phyloP scores from a whole-genome alignment of 495 filamentous ascomycete genomes.

The Trichoderma parareesei region DNA sequence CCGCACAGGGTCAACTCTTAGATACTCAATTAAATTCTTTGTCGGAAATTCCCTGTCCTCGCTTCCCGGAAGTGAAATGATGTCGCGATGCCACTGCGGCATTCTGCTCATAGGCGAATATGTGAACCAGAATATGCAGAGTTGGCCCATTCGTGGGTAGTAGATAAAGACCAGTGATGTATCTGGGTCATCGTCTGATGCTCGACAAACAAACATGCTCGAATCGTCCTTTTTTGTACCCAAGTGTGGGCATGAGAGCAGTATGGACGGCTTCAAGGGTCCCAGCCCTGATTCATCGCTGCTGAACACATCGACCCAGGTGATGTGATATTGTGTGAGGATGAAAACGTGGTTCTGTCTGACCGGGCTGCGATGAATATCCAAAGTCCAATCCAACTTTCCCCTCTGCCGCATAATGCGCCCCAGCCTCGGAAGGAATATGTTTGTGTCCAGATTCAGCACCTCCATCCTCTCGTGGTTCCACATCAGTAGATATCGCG shows the following conservation, averaged over 20 bases:
- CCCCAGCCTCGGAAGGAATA: not conserved
- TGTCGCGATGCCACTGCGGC: constrained; percentile 14
- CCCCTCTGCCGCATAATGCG: not conserved
- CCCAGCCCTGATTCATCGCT: not conserved
- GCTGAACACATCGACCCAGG: constrained; percentile 11
- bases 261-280: constrained; percentile 3
- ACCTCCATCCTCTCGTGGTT: not conserved
- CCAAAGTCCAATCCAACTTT: constrained; percentile 37
- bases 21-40: constrained; percentile 11
- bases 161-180: constrained; percentile 21
- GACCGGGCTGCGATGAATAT: constrained; percentile 34
- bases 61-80: constrained; percentile 3
- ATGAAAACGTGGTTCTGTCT: constrained; percentile 41
- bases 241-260: constrained; percentile 8
- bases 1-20: constrained; percentile 19
- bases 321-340: constrained; percentile 32
- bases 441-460: constrained; percentile 1
- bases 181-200: constrained; percentile 1
- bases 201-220: not conserved
- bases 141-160: constrained; percentile 15
- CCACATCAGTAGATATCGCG: constrained; percentile 9
- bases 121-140: constrained; percentile 28
- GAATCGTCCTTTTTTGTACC: not conserved
- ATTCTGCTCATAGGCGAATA: constrained; percentile 18
- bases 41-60: not conserved